Percentiles rank a stretch among this genome's conserved stretches.
Evolutionary conservation across 306 rosid genomes (phyloP).

Genomic region (Lathyrus aphaca): DNA sequence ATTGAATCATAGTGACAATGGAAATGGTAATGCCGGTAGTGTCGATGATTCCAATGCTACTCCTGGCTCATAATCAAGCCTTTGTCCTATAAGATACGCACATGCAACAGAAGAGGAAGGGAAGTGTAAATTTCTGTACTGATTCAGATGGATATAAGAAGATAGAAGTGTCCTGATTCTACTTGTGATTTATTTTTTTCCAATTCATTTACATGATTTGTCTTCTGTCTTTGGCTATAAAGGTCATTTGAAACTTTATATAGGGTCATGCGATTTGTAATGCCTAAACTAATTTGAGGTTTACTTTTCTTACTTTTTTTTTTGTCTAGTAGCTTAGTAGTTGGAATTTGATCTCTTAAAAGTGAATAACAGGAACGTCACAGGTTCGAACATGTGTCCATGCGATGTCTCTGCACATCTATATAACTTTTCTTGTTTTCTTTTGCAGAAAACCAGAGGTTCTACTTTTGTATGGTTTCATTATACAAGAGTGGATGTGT

Average conservation of each 20-base stretch:
- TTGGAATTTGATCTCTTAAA: no score
- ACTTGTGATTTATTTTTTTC: conserved; percentile 18
- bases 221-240: conserved; percentile 24
- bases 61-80: conserved; percentile 38
- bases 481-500: conserved; percentile 9
- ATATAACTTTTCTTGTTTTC: neutral
- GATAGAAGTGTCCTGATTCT: conserved; percentile 12
- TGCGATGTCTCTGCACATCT: no score
- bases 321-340: neutral
- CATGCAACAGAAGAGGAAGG: conserved; percentile 23
- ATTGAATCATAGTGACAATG: conserved; percentile 42
- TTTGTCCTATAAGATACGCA: conserved; percentile 11
- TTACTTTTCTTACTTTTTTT: neutral
- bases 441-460: conserved; percentile 12
- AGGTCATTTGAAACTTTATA: conserved; percentile 18
- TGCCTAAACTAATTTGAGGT: neutral
- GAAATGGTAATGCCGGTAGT: conserved; percentile 43
- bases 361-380: no score
- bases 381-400: no score
- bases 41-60: conserved; percentile 45
- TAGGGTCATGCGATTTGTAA: conserved; percentile 10
- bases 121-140: conserved; percentile 18
- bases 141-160: conserved; percentile 4
- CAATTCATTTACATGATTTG: conserved; percentile 36
- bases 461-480: conserved; percentile 1